Base-by-base conservation (phyloP, 805 yeast genomes). In the Zygoascus flipseniorum region DNA sequence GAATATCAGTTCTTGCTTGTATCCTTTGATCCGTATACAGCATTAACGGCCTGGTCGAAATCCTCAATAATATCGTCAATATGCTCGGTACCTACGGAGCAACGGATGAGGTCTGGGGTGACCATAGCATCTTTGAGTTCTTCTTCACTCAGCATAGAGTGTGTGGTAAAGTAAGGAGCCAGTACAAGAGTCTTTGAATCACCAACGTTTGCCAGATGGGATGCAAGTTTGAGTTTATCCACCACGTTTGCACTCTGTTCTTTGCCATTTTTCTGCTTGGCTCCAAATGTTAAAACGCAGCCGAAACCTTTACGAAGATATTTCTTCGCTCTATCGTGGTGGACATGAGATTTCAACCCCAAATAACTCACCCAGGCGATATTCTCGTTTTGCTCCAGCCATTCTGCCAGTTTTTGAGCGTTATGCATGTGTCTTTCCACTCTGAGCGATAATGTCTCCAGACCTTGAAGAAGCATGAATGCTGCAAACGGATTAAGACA, bases 141-240 rank as follows among this genome's bases (percentile, higher is more conserved):
- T 59, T 82, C 86, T 46, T 86, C 89, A 43, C 75, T 70, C 65
- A 92, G 78, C 75, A 93, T 98, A 69, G 89, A 90, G 72, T 92
- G 99, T 23, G 98, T 92, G 42, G 98, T 93, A 72, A 80, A 89
- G 78, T 85, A 90, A 60, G 99, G 99, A 52, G 97, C 90, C 70
- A 92, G 92, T 54, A 92, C 95, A 67, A 92, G 78, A 45, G 98
- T 88, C 75, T 92, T 93, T 50, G 92, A 83, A 66, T 92, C 99
- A 67, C 99, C 99, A 55, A 92, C 97, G 65, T 92, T 92, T 49
- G 99, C 98, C 67, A 93, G 81, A 74, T 89, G 87, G 32, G 96
- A 85, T 53, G 96, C 95, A 54, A 93, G 72, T 70, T 87, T 80
- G 70, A 93, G 80, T 61, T 72, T 74, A 70, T 90, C 96, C 56